Evolutionary conservation across 139 green algal species (phyloP), one percentile per base, ranked within the genome.

Genomic region (Monoraphidium neglectum): DNA sequence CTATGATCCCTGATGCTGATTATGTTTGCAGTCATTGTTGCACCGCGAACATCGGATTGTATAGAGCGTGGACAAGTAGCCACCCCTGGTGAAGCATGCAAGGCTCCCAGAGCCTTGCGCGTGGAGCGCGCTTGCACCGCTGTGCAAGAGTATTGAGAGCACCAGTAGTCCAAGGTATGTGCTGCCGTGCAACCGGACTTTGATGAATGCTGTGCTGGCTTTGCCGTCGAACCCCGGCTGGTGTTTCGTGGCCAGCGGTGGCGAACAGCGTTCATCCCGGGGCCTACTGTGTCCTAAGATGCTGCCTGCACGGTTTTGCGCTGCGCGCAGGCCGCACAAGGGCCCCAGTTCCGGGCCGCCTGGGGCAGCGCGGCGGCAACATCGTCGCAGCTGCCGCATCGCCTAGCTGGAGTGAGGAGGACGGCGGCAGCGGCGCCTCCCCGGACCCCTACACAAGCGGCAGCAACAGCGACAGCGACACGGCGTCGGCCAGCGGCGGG

Each of bases 381-480:
- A 15, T 24, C 15, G 47, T 15, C 12, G 47, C 13, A 24, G 47
- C 47, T 56, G 47, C 47, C 12, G 47, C 47, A 56, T 12, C 13
- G 13, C 47, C 47, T 24, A 24, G 16, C 3, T 59, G 47, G n/a
- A 32, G 23, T n/a, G 68, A 64, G 30, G 46, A 40, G 23, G 38
- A 72, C 40, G 8, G 35, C n/a, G 47, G 13, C 47, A 15, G 16
- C 13, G 47, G 16, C 47, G 47, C 13, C 13, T 15, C 54, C 12
- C 54, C 24, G 12, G 54, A 10, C 12, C 21, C 54, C 54, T 10
- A 16, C 21, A 26, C 38, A 47, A 21, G 59, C 59, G 16, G 36
- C 63, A 35, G 43, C 49, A 47, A 62, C 47, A 35, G 68, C 63
- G 59, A 49, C 73, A 66, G 49, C 47, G 56, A 10, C 62, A 47